phyloP scores from a whole-genome alignment of 495 filamentous ascomycete genomes.

The Cryomyces minteri region DNA sequence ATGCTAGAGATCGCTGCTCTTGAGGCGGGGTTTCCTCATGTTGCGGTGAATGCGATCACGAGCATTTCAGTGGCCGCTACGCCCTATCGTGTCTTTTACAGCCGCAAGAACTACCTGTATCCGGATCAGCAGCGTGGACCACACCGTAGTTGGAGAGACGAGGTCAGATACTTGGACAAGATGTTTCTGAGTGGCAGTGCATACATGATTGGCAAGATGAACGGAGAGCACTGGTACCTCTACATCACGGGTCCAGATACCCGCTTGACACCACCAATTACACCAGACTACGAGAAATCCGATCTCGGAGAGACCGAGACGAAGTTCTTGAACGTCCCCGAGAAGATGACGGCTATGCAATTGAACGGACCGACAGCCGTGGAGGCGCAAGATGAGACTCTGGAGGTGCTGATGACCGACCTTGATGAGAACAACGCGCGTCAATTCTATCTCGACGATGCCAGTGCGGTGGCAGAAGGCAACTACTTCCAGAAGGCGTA shows the following conservation, averaged over 20 bases:
- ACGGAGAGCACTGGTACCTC: slow-evolving; percentile 98
- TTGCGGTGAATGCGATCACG: slow-evolving; percentile 27
- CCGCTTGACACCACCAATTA: slow-evolving; percentile 67
- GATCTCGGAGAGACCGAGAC: slow-evolving; percentile 42
- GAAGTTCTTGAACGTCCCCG: slow-evolving; percentile 37
- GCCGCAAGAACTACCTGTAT: slow-evolving; percentile 94
- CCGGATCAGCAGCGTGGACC: slow-evolving; percentile 88
- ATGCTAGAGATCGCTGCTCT: slow-evolving; percentile 81
- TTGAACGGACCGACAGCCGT: slow-evolving; percentile 1
- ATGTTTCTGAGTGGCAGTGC: slow-evolving; percentile 86
- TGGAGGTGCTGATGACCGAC: slow-evolving; percentile 98
- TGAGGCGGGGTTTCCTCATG: slow-evolving; percentile 67
- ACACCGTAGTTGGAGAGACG: slow-evolving; percentile 93
- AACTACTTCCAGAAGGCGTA: slow-evolving; percentile 44
- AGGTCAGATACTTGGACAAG: slow-evolving; percentile 78
- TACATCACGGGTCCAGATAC: slow-evolving; percentile 82
- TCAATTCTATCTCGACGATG: slow-evolving; percentile 90
- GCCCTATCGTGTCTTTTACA: slow-evolving; percentile 96
- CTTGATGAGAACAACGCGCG: slow-evolving; percentile 81
- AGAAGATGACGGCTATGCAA: background rate
- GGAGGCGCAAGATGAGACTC: slow-evolving; percentile 57
- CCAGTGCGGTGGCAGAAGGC: slow-evolving; percentile 73
- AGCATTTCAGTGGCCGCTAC: slow-evolving; percentile 55
- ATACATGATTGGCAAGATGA: slow-evolving; percentile 99
- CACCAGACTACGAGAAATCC: slow-evolving; percentile 36